Evolutionary conservation across 1,284 basidiomycete genomes (phyloP), one percentile per base, ranked within the genome.

Genomic region (Heterobasidion annosum): DNA sequence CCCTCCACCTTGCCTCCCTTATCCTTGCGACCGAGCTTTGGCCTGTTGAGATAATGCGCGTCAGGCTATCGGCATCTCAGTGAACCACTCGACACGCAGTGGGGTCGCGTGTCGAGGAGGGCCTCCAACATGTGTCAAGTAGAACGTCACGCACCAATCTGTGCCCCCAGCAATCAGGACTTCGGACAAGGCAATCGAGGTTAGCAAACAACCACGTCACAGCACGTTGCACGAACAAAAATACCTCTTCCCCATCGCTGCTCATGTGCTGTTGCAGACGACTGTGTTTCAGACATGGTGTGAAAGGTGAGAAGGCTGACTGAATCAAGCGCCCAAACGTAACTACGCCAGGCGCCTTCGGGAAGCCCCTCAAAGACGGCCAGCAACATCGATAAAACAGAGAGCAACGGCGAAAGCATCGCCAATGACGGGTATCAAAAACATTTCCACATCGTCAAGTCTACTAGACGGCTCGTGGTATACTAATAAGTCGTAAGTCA

Each of bases 81-180:
- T 34, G 51, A 51, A 52, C 40, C 48, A 34, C 33, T 45, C 50
- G 40, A 50, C 45, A 34, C 46, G 46, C 52, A 5, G 25, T 25
- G 25, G 25, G 25, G 25, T 25, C 25, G 25, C 25, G 25, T 25
- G 25, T 25, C 25, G 25, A 25, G 3, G 25, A 25, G 25, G 25
- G 25, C 25, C 25, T 4, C 3, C 25, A 25, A 25, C 25, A 25
- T 25, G 25, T 34, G 6, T 19, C 50, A 16, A 18, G 12, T 32
- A 13, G 46, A 40, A 37, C 43, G 48, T 34, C 34, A 73, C 79
- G 63, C 69, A 88, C 90, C 91, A 93, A 72, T 92, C 90, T 47
- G 88, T 91, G 55, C 90, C 91, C 49, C 90, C 90, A 60, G 84
- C 87, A 59, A 93, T 83, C 60, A 93, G 69, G 51, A 93, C 91